These are phyloP conservation scores for Quercus lobata DNA, from an alignment of 331 rosid species.

Conservation along the genomic window DNA sequence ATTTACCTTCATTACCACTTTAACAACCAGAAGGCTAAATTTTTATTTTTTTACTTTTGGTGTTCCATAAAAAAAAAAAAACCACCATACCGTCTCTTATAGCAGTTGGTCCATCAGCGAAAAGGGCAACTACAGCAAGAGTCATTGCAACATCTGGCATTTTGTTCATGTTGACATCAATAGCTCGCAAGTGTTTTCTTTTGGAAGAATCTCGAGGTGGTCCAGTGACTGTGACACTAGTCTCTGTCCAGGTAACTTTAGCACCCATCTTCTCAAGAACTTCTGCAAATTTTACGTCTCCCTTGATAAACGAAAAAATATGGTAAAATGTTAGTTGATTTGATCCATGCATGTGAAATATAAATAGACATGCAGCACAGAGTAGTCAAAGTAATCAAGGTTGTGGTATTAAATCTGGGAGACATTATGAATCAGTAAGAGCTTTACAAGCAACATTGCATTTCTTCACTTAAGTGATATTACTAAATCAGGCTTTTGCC, in stretches of 20 bases:
- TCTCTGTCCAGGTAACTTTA: conserved; percentile 91
- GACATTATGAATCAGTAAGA: too few species aligned
- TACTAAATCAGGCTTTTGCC: too few species aligned
- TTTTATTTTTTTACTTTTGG: neutral
- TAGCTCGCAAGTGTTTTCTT: conserved; percentile 58
- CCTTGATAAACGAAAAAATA: conserved; percentile 40
- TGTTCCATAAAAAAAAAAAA: neutral
- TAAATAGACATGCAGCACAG: neutral
- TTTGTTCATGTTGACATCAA: conserved; percentile 98
- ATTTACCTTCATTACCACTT: neutral
- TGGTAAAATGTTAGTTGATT: neutral
- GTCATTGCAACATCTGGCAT: conserved; percentile 99
- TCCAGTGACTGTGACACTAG: conserved; percentile 84
- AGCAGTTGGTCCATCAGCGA: conserved; percentile 79
- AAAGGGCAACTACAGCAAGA: conserved; percentile 94
- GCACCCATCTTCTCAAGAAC: conserved; percentile 99
- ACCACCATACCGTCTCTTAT: conserved; percentile 87
- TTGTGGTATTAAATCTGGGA: neutral
- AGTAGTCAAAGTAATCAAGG: neutral
- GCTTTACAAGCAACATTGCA: too few species aligned
- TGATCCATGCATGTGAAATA: neutral
- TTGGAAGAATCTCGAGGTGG: conserved; percentile 64
- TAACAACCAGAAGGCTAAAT: neutral
- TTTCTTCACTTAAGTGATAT: too few species aligned
- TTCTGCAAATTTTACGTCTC: conserved; percentile 93